These are phyloP conservation scores for Fusarium humuli DNA, from an alignment of 2,329 filamentous ascomycete genomes.

Conservation along the genomic window DNA sequence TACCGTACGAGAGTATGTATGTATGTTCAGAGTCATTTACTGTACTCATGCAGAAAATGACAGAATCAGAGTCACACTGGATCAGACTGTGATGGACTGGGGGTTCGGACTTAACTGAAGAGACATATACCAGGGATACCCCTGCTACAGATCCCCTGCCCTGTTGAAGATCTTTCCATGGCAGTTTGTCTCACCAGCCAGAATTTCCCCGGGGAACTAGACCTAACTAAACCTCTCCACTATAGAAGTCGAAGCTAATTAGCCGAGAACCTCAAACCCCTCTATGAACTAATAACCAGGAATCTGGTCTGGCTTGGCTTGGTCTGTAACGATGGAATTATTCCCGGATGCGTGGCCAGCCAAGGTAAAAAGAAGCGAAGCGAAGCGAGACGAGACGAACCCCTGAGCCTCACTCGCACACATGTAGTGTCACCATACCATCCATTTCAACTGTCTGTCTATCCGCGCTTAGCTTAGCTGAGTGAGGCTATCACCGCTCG, in stretches of 20 bases:
- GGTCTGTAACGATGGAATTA: conserved; percentile 6
- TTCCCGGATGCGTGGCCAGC: conserved; percentile 11
- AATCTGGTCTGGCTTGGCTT: conserved; percentile 7
- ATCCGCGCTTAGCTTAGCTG: not conserved
- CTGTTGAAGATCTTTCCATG: not conserved
- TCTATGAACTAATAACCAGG: conserved; percentile 13
- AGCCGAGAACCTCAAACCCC: not conserved
- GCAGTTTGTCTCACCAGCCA: conserved; percentile 24
- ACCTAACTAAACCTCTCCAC: not conserved
- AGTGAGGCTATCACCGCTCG: not conserved
- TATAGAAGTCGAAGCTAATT: not conserved
- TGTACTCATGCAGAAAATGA: not conserved
- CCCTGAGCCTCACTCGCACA: not conserved
- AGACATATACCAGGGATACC: not conserved
- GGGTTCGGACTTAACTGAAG: not conserved
- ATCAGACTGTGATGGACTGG: not conserved
- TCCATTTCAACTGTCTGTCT: not conserved
- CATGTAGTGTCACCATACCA: not conserved
- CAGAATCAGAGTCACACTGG: not conserved
- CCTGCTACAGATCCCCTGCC: not conserved
- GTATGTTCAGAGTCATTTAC: too few species aligned
- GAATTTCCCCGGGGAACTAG: conserved; percentile 8
- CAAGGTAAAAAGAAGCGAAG: not conserved
- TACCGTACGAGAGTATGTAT: too few species aligned
- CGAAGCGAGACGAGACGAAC: not conserved